Conservation (phyloP, 345 rosid genomes). For the Euphorbia lathyris region DNA sequence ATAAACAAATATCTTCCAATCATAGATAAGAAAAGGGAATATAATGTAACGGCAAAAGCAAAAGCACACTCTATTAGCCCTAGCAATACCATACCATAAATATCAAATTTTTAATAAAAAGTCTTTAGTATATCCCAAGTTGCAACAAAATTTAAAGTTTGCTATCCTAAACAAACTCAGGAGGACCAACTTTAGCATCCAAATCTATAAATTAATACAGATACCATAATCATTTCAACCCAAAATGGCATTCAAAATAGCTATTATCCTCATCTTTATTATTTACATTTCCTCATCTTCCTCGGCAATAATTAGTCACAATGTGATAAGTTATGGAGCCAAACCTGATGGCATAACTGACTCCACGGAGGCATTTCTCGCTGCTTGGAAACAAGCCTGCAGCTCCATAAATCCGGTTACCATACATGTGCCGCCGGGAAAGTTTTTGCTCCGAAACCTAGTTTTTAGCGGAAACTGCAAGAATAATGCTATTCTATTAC, state of each 20-base stretch:
- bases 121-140: neutral
- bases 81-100: neutral
- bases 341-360: slow-evolving; percentile 50
- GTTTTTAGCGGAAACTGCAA: slow-evolving; percentile 60
- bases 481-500: slow-evolving; percentile 35
- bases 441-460: slow-evolving; percentile 38
- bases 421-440: slow-evolving; percentile 50
- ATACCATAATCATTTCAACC: neutral
- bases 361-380: slow-evolving; percentile 52
- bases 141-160: neutral
- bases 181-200: neutral
- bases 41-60: neutral
- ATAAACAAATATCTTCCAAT: no score
- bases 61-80: neutral
- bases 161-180: neutral
- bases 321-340: slow-evolving; percentile 38
- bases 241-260: neutral
- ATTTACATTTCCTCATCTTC: neutral
- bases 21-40: neutral
- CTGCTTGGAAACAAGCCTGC: slow-evolving; percentile 60
- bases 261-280: neutral
- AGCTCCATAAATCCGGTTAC: slow-evolving; percentile 42
- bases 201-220: slow-evolving; percentile 5
- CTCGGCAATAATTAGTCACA: neutral
- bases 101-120: no score